phyloP scores from a whole-genome alignment of 108 stramenopile genomes.

The Cyclostephanos tholiformis region DNA sequence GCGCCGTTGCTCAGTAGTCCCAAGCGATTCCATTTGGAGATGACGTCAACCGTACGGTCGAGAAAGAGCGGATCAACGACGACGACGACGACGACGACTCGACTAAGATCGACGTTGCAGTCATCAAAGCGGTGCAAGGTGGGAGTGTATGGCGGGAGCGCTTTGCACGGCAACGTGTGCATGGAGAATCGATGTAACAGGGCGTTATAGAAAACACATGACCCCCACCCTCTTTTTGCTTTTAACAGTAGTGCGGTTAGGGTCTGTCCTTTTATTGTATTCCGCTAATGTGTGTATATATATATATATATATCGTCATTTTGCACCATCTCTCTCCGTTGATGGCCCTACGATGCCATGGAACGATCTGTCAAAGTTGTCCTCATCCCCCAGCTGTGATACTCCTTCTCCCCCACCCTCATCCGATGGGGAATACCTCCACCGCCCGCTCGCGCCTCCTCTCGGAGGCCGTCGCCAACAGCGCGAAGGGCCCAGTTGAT shows the following conservation, averaged over 20 bases:
- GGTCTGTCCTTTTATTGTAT: neutral
- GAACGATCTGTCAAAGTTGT: no score
- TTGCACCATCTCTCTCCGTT: constrained; percentile 6
- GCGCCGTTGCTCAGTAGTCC: constrained; percentile 16
- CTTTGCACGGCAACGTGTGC: constrained; percentile 41
- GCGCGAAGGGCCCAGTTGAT: no score
- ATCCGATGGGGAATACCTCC: no score
- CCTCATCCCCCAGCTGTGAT: no score
- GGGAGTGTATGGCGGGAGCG: constrained; percentile 10
- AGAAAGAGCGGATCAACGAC: constrained; percentile 35
- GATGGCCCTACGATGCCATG: constrained; percentile 76
- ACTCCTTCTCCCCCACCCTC: no score
- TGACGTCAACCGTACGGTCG: constrained; percentile 42
- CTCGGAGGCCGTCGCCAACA: no score
- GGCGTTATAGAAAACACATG: neutral
- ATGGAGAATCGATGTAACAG: constrained; percentile 8
- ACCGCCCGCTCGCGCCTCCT: no score
- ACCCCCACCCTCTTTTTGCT: neutral
- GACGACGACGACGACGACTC: no score
- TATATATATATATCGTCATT: neutral
- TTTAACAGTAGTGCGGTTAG: neutral
- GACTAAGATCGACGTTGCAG: neutral
- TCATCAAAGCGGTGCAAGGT: neutral
- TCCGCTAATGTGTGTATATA: no score
- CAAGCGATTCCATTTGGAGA: constrained; percentile 39